A percentile compares a stretch with the other conserved stretches of the same genome.
Evolutionary conservation across 1,284 basidiomycete species (phyloP).

Genomic region (Leccinum fallax): DNA sequence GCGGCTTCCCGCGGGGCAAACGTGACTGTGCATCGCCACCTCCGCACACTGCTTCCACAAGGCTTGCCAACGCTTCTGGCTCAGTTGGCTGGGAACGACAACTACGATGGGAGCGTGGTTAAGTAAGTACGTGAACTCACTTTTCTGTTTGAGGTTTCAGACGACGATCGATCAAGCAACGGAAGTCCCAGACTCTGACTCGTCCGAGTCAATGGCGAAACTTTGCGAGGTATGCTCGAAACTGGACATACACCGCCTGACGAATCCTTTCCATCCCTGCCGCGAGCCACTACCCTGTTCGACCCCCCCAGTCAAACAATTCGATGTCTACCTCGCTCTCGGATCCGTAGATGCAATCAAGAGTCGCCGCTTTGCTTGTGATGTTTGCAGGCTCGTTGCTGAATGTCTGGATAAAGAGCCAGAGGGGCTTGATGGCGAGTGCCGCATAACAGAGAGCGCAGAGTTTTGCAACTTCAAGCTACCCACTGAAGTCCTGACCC

Average conservation of each 20-base stretch:
- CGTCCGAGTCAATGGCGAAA: neutral
- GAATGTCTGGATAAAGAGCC: slow-evolving; percentile 21
- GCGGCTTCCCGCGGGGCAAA: too few relatives aligned
- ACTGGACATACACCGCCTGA: slow-evolving; percentile 6
- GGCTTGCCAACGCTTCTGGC: neutral
- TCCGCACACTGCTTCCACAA: too few relatives aligned
- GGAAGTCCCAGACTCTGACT: neutral
- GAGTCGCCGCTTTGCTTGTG: slow-evolving; percentile 12
- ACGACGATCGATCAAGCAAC: neutral
- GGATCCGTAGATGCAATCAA: slow-evolving; percentile 22
- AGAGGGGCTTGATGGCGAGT: slow-evolving; percentile 11
- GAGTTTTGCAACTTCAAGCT: slow-evolving; percentile 16
- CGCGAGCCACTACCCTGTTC: slow-evolving; percentile 4
- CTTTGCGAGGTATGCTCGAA: slow-evolving; percentile 17
- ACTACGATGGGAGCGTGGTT: neutral
- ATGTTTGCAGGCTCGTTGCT: slow-evolving; percentile 17
- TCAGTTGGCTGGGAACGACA: neutral
- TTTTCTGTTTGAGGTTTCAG: neutral
- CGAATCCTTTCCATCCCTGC: slow-evolving; percentile 11
- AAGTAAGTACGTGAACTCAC: neutral
- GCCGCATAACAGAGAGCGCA: slow-evolving; percentile 1
- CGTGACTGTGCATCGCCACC: too few relatives aligned
- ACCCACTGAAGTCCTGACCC: neutral
- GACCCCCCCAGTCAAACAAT: neutral
- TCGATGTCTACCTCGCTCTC: neutral